Evolutionary conservation across 2,329 filamentous ascomycete species (phyloP), one percentile per base, ranked within the genome.

Genomic region (Botrytis deweyae): DNA sequence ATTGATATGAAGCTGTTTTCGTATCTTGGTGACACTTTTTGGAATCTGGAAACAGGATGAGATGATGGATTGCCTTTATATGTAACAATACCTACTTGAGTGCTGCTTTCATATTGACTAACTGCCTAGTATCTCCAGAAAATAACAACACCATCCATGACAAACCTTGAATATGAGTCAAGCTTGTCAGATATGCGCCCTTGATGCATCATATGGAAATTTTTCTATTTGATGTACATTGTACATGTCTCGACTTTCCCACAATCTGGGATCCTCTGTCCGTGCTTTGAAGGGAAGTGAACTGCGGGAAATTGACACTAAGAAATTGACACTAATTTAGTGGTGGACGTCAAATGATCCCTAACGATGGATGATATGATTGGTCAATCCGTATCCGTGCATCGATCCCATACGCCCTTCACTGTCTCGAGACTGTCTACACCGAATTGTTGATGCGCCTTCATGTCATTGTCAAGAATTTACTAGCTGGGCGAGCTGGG

Each of bases 171-270:
- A 36, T 12, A 55, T 68, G 65, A 55, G 65, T 68, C 65, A 68
- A 68, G 65, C 46, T 68, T 55, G 65, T 68, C 65, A 55, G 46
- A 68, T 68, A 55, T 25, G 18, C 65, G 65, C 65, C 65, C 46
- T 68, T 68, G 33, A 55, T 66, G 20, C 44, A 66, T 36, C 49
- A n/a, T 55, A 46, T 33, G 14, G 61, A n/a, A 20, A 10, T 29
- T 42, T 61, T 33, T 33, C 18, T 25, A 61, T 38, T 61, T 63
- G 25, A 42, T 42, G 42, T 44, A 44, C 42, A 44, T 44, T 42
- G 42, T 44, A 44, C 42, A 44, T 44, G 38, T 25, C 36, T 63
- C 25, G 36, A 63, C 36, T 63, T 25, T 63, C 36, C 65, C 55
- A 49, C 65, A 52, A 59, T 44, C 33, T 20, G 16, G 55, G 55